Evolutionary conservation across 2,329 filamentous ascomycete species (phyloP).

Genomic region (Coniella vitis): DNA sequence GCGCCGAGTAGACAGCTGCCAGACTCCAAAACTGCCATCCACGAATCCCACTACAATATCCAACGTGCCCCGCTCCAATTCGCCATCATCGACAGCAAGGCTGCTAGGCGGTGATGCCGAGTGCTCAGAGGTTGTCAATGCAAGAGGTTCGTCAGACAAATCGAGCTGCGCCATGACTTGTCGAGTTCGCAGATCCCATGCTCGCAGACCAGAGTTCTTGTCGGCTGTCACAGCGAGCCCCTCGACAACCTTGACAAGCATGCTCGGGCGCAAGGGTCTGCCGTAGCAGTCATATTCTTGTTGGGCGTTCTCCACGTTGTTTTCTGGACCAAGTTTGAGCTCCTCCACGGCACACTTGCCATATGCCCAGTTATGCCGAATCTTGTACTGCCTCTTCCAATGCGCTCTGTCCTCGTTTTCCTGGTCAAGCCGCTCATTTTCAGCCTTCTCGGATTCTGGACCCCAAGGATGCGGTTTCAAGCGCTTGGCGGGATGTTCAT

Average conservation of each 20-base stretch:
- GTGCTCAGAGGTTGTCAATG: conserved; percentile 16
- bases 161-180: conserved; percentile 47
- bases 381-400: conserved; percentile 85
- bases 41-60: conserved; percentile 63
- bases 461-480: conserved; percentile 21
- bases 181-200: conserved; percentile 66
- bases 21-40: conserved; percentile 66
- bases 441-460: background rate
- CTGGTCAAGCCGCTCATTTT: conserved; percentile 20
- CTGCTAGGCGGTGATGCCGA: conserved; percentile 44
- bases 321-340: conserved; percentile 40
- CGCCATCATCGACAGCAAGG: conserved; percentile 56
- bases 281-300: conserved; percentile 16
- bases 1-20: conserved; percentile 45
- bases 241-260: conserved; percentile 71
- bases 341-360: conserved; percentile 77
- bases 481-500: background rate
- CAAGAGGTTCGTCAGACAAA: conserved; percentile 22
- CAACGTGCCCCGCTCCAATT: conserved; percentile 36
- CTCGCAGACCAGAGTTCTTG: conserved; percentile 60
- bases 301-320: background rate
- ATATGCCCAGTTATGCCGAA: conserved; percentile 84
- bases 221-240: conserved; percentile 76
- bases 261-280: conserved; percentile 41
- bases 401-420: conserved; percentile 38